Evolutionary conservation across 495 filamentous ascomycete species (phyloP).

Genomic region (Trichoderma parareesei): DNA sequence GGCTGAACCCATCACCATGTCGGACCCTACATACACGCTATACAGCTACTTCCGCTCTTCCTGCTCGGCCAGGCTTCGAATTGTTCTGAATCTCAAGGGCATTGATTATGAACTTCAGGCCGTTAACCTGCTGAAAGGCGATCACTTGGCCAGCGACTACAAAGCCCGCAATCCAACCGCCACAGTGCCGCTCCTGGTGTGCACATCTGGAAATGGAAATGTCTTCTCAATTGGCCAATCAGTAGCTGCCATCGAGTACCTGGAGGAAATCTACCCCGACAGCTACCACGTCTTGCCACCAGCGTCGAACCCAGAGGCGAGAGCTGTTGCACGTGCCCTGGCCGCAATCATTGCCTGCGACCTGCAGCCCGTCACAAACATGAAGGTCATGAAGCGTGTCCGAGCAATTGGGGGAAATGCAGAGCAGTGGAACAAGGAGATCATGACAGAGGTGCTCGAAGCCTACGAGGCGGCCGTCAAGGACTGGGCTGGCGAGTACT

Average conservation of each 20-base stretch:
- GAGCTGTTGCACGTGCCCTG: constrained; percentile 48
- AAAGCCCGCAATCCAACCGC: constrained; percentile 19
- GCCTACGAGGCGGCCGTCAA: constrained; percentile 37
- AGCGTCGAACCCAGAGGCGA: constrained; percentile 30
- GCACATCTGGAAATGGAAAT: constrained; percentile 17
- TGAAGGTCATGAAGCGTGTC: constrained; percentile 11
- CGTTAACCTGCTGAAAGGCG: constrained; percentile 39
- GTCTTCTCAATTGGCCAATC: constrained; percentile 41
- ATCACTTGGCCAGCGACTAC: constrained; percentile 26
- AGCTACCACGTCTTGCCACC: constrained; percentile 30
- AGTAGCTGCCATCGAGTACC: constrained; percentile 45
- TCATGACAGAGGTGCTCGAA: constrained; percentile 24
- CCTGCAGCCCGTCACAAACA: constrained; percentile 13
- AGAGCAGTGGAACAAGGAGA: constrained; percentile 11
- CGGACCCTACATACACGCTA: constrained; percentile 25
- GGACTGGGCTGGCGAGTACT: constrained; percentile 34
- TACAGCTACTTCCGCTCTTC: constrained; percentile 50
- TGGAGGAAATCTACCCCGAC: constrained; percentile 38
- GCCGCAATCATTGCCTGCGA: constrained; percentile 24
- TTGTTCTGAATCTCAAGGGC: constrained; percentile 39
- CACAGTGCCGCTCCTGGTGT: constrained; percentile 43
- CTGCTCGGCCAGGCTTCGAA: constrained; percentile 46
- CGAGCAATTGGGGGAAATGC: neutral
- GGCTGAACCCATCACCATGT: neutral
- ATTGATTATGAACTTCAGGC: constrained; percentile 34